Evolutionary conservation across 805 yeast species (phyloP).

Genomic region (Gaillardinia entomophila): DNA sequence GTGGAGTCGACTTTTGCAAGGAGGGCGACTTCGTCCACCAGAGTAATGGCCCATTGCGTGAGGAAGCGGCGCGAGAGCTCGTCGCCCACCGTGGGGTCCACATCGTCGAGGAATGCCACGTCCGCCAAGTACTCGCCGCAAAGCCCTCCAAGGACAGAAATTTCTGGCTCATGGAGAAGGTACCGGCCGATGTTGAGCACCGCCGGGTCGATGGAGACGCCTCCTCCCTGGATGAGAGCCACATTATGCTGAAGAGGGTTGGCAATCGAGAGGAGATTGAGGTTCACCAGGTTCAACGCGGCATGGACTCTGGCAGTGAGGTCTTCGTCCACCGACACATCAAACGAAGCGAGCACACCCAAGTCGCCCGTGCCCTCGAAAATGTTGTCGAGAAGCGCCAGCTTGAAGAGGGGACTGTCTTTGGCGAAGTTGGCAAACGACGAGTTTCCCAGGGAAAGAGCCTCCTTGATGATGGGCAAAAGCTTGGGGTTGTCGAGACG

Average conservation of each 20-base stretch:
- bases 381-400: background rate
- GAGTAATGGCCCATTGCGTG: too few relatives aligned
- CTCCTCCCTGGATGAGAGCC: too few relatives aligned
- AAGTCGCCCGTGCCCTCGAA: background rate
- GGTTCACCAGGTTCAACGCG: conserved; percentile 4
- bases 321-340: conserved; percentile 7
- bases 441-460: too few relatives aligned
- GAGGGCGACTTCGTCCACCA: too few relatives aligned
- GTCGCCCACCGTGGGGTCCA: too few relatives aligned
- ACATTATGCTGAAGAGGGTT: conserved; percentile 42
- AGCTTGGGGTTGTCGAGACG: background rate
- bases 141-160: conserved; percentile 3
- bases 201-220: conserved; percentile 5
- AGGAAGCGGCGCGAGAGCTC: too few relatives aligned
- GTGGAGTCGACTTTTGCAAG: too few relatives aligned
- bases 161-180: conserved; percentile 2
- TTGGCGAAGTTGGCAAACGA: background rate
- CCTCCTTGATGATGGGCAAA: too few relatives aligned
- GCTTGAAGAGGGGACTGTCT: background rate
- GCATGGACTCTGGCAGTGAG: conserved; percentile 15
- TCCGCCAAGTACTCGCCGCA: conserved; percentile 1
- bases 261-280: conserved; percentile 34
- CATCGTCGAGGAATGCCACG: too few relatives aligned
- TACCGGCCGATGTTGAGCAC: conserved; percentile 11
- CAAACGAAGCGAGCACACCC: background rate